Evolutionary conservation across 805 yeast species (phyloP).

Genomic region (Jamesozyma hellenica): DNA sequence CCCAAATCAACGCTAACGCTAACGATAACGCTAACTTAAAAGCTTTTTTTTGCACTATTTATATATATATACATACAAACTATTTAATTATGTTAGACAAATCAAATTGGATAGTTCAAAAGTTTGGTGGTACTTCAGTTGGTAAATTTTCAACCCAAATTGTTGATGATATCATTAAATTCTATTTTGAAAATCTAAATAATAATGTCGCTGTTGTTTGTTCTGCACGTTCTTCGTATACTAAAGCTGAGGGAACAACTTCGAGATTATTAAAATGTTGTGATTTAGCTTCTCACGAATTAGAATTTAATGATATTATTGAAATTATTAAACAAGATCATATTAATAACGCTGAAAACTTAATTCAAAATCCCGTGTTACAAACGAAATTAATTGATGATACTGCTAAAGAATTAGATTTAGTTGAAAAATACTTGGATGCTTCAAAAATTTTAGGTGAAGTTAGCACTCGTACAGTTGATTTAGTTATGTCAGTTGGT

Average conservation of each 20-base stretch:
- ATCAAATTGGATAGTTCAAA: conserved; percentile 69
- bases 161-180: conserved; percentile 72
- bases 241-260: conserved; percentile 93
- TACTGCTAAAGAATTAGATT: conserved; percentile 55
- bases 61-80: no score
- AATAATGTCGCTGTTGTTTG: conserved; percentile 87
- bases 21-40: no score
- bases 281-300: conserved; percentile 55
- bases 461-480: conserved; percentile 78
- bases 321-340: conserved; percentile 73
- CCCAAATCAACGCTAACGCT: no score
- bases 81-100: background rate
- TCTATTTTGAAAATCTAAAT: conserved; percentile 36
- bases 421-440: conserved; percentile 58
- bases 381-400: conserved; percentile 45
- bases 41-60: no score
- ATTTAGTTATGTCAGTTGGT: conserved; percentile 84
- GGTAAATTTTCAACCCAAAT: conserved; percentile 88
- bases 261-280: conserved; percentile 78
- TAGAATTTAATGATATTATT: conserved; percentile 49
- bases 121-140: conserved; percentile 95
- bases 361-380: conserved; percentile 38
- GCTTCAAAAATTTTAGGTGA: conserved; percentile 92
- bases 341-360: conserved; percentile 52
- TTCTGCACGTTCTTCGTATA: conserved; percentile 84